Evolutionary conservation across 169 alveolate species (phyloP), one percentile per base, ranked within the genome.

Genomic region (Plasmodium gallinaceum): DNA sequence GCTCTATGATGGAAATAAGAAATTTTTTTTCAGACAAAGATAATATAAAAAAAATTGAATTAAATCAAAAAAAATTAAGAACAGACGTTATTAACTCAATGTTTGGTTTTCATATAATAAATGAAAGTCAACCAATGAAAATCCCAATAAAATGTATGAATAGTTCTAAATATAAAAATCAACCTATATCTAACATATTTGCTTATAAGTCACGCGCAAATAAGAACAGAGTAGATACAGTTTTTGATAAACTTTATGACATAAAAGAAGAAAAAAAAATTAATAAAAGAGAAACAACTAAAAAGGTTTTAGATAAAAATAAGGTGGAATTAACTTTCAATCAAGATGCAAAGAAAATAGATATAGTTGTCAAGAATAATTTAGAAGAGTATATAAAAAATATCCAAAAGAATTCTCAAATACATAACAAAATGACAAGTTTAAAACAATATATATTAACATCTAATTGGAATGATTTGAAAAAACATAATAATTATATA

Each of bases 81-180:
- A 24, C 73, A 0, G 90, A 80, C 68, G 51, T 80, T 42, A 32
- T 68, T 51, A 80, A 80, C 32, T 20, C 90, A 3, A 66, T 80
- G 90, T 80, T 80, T 54, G 90, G 90, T 2, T 80, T 80, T 69
- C 58, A 80, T 26, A 68, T 80, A 39, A 80, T 80, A 10, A 80
- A 45, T 80, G 83, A 80, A 26, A 68, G 62, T 1, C 80, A 80
- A 16, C 83, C 85, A 46, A 80, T 80, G 85, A 80, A 80, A 72
- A 12, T 80, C 0, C 83, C 83, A 24, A 80, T 80, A 39, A 80
- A 80, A 61, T 7, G 51, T 7, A 32, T 80, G 20, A 80, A 80
- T 43, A 37, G 62, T 2, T 52, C 54, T 43, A 46, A 43, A 5
- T 45, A 14, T 45, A 22, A 57, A 68, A 51, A 45, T 16, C 4